Evolutionary conservation across 2,329 filamentous ascomycete species (phyloP), one percentile per base, ranked within the genome.

Genomic region (Phaeosphaeriaceae sp.): DNA sequence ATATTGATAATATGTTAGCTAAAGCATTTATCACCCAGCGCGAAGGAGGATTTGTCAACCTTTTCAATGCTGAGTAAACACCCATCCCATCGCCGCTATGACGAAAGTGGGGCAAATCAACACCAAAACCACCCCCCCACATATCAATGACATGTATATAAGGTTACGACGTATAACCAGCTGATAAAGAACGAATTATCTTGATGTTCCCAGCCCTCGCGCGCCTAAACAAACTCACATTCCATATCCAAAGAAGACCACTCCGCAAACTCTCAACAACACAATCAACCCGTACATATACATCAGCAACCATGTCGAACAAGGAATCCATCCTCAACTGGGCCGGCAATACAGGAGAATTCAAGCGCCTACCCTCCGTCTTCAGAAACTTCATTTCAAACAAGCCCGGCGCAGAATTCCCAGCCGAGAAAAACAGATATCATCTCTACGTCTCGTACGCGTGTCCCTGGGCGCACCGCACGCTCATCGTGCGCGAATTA

Each of bases 371-470:
- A 72, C 81, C 82, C 55, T 94, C 90, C 52, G 82, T 85, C 46
- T 97, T 97, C 77, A 86, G 94, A 50, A 84, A 88, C 73, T 89
- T 79, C 74, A 89, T 96, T 73, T 90, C 88, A 26, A 83, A 81
- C 55, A 84, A 90, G 61, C 75, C 84, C 1, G 87, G 83, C 34
- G 87, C 90, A 4, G 77, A 87, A 72, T 97, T 92, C 63, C 89
- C 91, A 4, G 83, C 91, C 1, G 93, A 97, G 76, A 90, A 90
- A 76, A 90, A 83, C 44, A 83, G 94, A 47, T 99, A 99, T 73
- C 94, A 99, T 76, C 85, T 99, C 63, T 99, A 93, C 71, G 88
- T 96, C 60, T 93, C 88, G 66, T 96, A 96, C 75, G 92, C 92
- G 6, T 97, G 92, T 74, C 92, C 92, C 3, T 97, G 92, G 92